Evolutionary conservation across 352 stramenopile species (phyloP), one percentile per base, ranked within the genome.

Genomic region (Globisporangium paroecandrum): DNA sequence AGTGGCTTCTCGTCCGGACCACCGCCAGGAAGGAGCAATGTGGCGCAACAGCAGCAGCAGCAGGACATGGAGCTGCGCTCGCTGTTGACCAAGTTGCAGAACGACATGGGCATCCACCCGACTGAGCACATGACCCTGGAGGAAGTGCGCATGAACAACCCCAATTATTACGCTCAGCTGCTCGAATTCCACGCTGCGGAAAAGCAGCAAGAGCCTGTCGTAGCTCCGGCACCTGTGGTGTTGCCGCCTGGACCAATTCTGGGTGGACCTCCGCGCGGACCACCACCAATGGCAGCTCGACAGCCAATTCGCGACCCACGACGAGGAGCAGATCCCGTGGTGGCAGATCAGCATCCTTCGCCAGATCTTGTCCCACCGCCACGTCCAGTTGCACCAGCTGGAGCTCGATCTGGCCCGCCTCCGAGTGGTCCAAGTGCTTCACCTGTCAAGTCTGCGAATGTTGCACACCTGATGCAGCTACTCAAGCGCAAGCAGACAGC

Each of bases 81-180:
- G 10, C 76, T 95, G 51, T 75, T 95, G 24, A 93, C 85, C n/a
- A 82, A 88, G 70, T 73, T 95, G 29, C 88, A 95, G 71, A 95
- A 94, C 55, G 88, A 95, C 51, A 93, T 94, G 83, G 83, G 79
- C 2, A 93, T 95, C 62, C 88, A 95, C 66, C 88, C 88, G 54
- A 93, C 86, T 1, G 79, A 94, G 67, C 88, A 95, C 72, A 87
- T 95, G 77, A 87, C 82, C 61, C 75, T 95, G 34, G 88, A 95
- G 66, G 83, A 95, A 81, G 88, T 95, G 68, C 84, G 86, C n/a
- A 77, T 83, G 36, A 85, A 93, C 75, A 94, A 95, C 69, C 86
- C 88, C 18, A 83, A 83, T 49, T 93, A 90, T 77, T 95, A 95
- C 69, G 85, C 83, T 55, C 79, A 94, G 66, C 77, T 95, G 61